Percentiles rank a stretch among this genome's conserved stretches.
These are phyloP conservation scores for Lentinula boryana DNA, from an alignment of 768 basidiomycete genomes.

Conservation along the genomic window DNA sequence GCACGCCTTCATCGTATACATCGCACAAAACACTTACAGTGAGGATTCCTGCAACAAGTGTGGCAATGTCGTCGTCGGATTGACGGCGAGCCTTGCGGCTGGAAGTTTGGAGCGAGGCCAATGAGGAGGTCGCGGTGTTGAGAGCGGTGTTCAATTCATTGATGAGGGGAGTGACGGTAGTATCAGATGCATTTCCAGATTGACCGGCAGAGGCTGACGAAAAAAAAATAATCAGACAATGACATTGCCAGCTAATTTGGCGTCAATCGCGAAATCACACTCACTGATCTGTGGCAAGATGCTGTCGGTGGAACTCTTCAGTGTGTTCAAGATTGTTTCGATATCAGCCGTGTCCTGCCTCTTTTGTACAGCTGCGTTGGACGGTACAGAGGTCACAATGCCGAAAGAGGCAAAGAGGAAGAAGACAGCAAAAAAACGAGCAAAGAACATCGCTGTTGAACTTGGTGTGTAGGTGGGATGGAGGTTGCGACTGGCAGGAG, in stretches of 20 bases:
- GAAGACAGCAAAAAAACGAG: slow-evolving; percentile 1
- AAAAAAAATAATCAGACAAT: not conserved
- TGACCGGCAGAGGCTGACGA: slow-evolving; percentile 7
- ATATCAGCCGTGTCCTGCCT: slow-evolving; percentile 1
- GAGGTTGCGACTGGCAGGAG: not conserved
- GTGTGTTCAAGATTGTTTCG: not conserved
- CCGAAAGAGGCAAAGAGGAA: not conserved
- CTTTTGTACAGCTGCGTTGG: not conserved
- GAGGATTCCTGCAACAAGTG: slow-evolving; percentile 18
- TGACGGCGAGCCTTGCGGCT: slow-evolving; percentile 14
- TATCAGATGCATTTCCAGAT: slow-evolving; percentile 13
- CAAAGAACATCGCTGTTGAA: not conserved
- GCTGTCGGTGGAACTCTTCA: not conserved
- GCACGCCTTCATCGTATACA: not conserved
- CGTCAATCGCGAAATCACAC: not conserved
- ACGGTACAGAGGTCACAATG: slow-evolving; percentile 1
- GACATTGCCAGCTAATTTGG: no score
- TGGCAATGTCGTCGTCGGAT: slow-evolving; percentile 18
- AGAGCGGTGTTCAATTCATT: slow-evolving; percentile 15
- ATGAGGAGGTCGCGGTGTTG: slow-evolving; percentile 15
- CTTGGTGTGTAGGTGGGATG: not conserved
- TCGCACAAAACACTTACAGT: slow-evolving; percentile 11
- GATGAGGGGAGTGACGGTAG: slow-evolving; percentile 16
- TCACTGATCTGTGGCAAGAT: slow-evolving; percentile 1
- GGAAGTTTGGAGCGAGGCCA: slow-evolving; percentile 11